Conservation (phyloP, 805 yeast genomes). For the Candida pseudofarinosa region DNA sequence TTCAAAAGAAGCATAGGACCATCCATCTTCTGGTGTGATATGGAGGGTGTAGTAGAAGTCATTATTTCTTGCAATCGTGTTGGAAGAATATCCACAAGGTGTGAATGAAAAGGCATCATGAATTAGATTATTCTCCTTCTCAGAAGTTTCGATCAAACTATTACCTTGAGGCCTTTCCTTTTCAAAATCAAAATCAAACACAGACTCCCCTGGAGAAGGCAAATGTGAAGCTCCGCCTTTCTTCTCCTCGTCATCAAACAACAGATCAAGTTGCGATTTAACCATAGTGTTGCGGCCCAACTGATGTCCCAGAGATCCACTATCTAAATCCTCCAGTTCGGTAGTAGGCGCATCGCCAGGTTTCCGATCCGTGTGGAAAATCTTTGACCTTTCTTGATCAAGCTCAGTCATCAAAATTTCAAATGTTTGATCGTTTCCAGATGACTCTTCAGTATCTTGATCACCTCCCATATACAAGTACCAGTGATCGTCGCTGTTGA, state of each 20-base stretch:
- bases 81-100: constrained; percentile 95
- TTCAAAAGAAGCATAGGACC: constrained; percentile 96
- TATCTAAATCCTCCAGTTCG: constrained; percentile 40
- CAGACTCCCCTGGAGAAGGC: constrained; percentile 31
- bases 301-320: constrained; percentile 74
- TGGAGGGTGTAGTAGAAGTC: constrained; percentile 70
- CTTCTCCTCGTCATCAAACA: constrained; percentile 31
- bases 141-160: background rate
- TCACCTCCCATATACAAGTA: constrained; percentile 68
- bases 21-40: constrained; percentile 89
- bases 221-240: constrained; percentile 13
- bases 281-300: constrained; percentile 68
- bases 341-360: constrained; percentile 38
- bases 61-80: constrained; percentile 57
- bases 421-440: constrained; percentile 60
- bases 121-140: constrained; percentile 31
- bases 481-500: constrained; percentile 84
- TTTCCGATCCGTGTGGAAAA: constrained; percentile 54
- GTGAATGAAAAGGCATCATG: constrained; percentile 88
- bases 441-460: constrained; percentile 9
- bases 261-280: constrained; percentile 55
- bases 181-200: background rate
- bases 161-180: background rate
- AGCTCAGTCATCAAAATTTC: constrained; percentile 91
- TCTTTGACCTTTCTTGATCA: constrained; percentile 49